Base-by-base conservation (phyloP, 768 basidiomycete genomes). In the Tricholoma hemisulphureum region DNA sequence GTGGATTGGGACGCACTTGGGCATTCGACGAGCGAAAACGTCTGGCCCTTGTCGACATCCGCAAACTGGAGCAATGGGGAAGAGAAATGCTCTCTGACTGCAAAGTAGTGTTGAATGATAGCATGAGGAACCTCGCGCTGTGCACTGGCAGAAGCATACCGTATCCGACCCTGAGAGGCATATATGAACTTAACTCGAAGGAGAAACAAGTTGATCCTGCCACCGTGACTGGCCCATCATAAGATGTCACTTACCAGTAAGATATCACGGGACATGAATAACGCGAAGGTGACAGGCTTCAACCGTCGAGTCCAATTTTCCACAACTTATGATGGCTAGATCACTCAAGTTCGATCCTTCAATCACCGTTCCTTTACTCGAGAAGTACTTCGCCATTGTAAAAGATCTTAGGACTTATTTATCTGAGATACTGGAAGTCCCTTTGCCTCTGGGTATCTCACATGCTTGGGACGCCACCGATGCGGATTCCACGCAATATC, bases 41-140 rank as follows among this genome's bases (percentile, higher is more conserved):
- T 89, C 69, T 82, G 75, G 5, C 82, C 84, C 20, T 80, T 75
- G 64, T 96, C 91, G 8, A 71, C 75, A 21, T 83, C 84, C 2
- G 87, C 85, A 65, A 88, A 92, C 68, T 96, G 95, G 2, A 98
- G 83, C 14, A 99, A 78, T 0, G 96, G 96, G 1, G 91, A 90
- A 14, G 90, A 91, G 73, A 98, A 98, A 71, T 97, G 95, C 67
- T 93, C 91, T 29, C 89, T 79, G 50, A 93, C 89, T 89, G 62
- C 7, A 11, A 10, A 29, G n/a, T n/a, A n/a, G 26, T 3, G 37
- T 32, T 41, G 20, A 39, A 49, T 18, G 18, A 16, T 48, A 8
- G 43, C 34, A 11, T 32, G 39, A 46, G 35, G 18, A 29, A 41
- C 20, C 8, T 31, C 18, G 13, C n/a, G 2, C 53, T n/a, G 37